A percentile compares a stretch with the other conserved stretches of the same genome.
phyloP scores from a whole-genome alignment of 2,329 filamentous ascomycete species.

The Fusarium fujikuroi region DNA sequence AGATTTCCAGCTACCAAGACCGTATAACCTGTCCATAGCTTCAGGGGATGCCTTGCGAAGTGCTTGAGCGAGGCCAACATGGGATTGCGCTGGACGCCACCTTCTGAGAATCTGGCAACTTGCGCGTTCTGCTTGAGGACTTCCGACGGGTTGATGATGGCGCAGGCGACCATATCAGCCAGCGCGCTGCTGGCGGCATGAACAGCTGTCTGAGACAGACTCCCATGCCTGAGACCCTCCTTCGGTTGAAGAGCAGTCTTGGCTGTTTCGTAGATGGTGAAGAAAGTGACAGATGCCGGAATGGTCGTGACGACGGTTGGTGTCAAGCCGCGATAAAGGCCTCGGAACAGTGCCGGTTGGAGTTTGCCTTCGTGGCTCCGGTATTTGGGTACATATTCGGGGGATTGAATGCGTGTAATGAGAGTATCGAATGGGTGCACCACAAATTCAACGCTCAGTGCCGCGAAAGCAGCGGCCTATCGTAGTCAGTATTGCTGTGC shows the following conservation, averaged over 20 bases:
- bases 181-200: slow-evolving; percentile 23
- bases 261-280: slow-evolving; percentile 21
- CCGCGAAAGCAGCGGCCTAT: slow-evolving; percentile 19
- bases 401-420: slow-evolving; percentile 27
- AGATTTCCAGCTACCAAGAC: slow-evolving; percentile 28
- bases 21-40: slow-evolving; percentile 26
- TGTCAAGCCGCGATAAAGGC: slow-evolving; percentile 23
- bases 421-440: slow-evolving; percentile 32
- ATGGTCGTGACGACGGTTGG: slow-evolving; percentile 25
- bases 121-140: slow-evolving; percentile 29
- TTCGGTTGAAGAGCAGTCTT: slow-evolving; percentile 5
- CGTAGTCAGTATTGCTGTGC: not conserved
- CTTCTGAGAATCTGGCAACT: slow-evolving; percentile 16
- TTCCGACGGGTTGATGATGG: slow-evolving; percentile 32
- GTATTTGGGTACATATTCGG: slow-evolving; percentile 17
- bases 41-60: slow-evolving; percentile 20
- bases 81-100: not conserved
- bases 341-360: not conserved
- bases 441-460: slow-evolving; percentile 23
- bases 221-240: not conserved
- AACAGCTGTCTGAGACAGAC: slow-evolving; percentile 1
- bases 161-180: slow-evolving; percentile 28
- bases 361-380: slow-evolving; percentile 12
- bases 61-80: slow-evolving; percentile 11
- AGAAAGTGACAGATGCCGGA: slow-evolving; percentile 27